Base-by-base conservation (phyloP, 139 green algal genomes). In the Coelastrella sp. region DNA sequence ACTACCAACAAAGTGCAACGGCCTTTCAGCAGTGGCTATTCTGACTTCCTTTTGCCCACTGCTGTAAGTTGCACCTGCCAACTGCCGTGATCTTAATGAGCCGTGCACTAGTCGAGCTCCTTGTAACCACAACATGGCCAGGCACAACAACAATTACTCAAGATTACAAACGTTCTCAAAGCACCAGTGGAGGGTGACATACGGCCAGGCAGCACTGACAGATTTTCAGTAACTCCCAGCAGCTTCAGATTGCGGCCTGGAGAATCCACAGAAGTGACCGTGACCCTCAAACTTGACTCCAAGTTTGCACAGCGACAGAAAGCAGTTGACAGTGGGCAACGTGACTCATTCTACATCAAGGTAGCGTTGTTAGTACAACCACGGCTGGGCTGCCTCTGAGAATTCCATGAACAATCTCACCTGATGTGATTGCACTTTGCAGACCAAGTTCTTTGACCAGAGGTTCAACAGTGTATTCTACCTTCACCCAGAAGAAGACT, bases 281-380 rank as follows among this genome's bases (percentile, higher is more conserved):
- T 98, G 15, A 90, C 58, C 27, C 92, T 98, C 3, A 88, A 84
- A 1, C 87, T 97, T 8, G 49, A 25, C 49, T 61, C 96, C 20
- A 94, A 92, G 49, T 97, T 96, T 92, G 95, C 93, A 7, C 89
- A 94, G 80, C 89, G 87, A 25, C 90, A 93, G 63, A 96, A 96
- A 63, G 95, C 94, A 8, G 81, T 90, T 7, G 90, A 95, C 59
- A 87, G 93, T 63, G 94, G 95, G 0, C 96, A 97, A 75, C 82
- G 94, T 0, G 96, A 98, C 58, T 89, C 96, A 9, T 96, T 98
- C 35, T 94, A 96, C 81, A 95, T 98, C 91, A 97, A 97, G 93
- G 95, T 93, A 59, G 75, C 9, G 27, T 14, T 59, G 24, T 8
- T 24, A 5, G 11, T 70, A 15, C 63, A 5, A 70, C 14, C 4